Evolutionary conservation across 805 yeast genomes (phyloP).

Genomic region (Candida orba): DNA sequence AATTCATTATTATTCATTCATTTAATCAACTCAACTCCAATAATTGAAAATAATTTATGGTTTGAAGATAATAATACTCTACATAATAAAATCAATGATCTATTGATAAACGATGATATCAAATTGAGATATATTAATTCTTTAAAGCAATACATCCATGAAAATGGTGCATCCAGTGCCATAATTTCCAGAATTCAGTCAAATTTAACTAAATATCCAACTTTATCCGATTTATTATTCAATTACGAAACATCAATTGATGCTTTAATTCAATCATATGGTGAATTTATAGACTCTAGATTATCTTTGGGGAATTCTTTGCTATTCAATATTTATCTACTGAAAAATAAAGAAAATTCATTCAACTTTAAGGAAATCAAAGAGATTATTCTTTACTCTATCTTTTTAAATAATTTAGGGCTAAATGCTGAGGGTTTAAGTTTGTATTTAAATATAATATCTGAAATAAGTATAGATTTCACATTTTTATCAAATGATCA

Average conservation of each 20-base stretch:
- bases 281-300: constrained; percentile 27
- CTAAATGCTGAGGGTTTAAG: constrained; percentile 5
- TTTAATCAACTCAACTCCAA: constrained; percentile 8
- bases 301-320: constrained; percentile 43
- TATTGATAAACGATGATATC: constrained; percentile 6
- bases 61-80: constrained; percentile 2
- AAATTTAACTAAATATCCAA: constrained; percentile 14
- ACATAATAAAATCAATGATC: constrained; percentile 2
- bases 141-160: constrained; percentile 4
- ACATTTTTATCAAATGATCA: constrained; percentile 24
- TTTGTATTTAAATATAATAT: constrained; percentile 26
- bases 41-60: constrained; percentile 13
- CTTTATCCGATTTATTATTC: not conserved
- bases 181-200: constrained; percentile 6
- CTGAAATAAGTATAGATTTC: constrained; percentile 33
- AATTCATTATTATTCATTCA: constrained; percentile 9
- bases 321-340: constrained; percentile 31
- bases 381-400: constrained; percentile 19
- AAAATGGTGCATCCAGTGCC: constrained; percentile 1
- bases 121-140: constrained; percentile 4
- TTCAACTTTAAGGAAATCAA: constrained; percentile 12
- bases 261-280: constrained; percentile 22
- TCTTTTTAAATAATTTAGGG: constrained; percentile 21
- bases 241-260: constrained; percentile 11
- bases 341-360: constrained; percentile 7